phyloP scores from a whole-genome alignment of 495 filamentous ascomycete species.

The Penicillium riverlandense region DNA sequence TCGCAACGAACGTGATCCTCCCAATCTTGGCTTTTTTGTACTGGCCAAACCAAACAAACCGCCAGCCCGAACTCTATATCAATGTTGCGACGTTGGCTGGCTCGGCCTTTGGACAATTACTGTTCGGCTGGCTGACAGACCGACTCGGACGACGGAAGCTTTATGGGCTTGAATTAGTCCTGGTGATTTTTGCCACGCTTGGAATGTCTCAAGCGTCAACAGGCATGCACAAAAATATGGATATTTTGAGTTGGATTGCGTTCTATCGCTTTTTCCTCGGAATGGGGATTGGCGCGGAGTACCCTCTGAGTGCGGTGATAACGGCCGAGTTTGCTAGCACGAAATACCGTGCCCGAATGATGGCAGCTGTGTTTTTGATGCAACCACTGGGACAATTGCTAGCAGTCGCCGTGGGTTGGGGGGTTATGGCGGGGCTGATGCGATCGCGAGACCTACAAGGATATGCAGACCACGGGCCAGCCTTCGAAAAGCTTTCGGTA shows the following conservation, averaged over 20 bases:
- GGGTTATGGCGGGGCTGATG: conserved; percentile 3
- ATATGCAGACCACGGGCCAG: neutral
- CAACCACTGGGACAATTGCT: conserved; percentile 49
- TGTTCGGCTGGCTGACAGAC: conserved; percentile 50
- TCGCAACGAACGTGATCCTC: conserved; percentile 48
- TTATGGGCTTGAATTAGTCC: conserved; percentile 50
- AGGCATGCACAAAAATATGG: conserved; percentile 32
- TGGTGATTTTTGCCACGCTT: conserved; percentile 41
- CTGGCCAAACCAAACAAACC: conserved; percentile 21
- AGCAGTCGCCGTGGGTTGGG: conserved; percentile 28
- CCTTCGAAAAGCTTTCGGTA: neutral
- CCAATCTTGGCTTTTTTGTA: conserved; percentile 50
- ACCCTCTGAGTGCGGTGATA: conserved; percentile 46
- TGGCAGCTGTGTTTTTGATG: conserved; percentile 51
- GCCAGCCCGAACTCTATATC: conserved; percentile 24
- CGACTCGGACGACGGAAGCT: conserved; percentile 44
- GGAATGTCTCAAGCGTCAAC: conserved; percentile 25
- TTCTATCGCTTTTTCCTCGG: conserved; percentile 41
- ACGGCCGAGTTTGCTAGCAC: conserved; percentile 49
- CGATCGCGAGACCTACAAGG: neutral
- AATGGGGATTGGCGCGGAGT: conserved; percentile 37
- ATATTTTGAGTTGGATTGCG: conserved; percentile 37
- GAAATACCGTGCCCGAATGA: conserved; percentile 44
- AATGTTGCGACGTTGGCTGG: conserved; percentile 45
- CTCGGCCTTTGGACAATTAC: conserved; percentile 45